Conservation (phyloP, 129 eudicot genomes). For the Deinandra increscens region DNA sequence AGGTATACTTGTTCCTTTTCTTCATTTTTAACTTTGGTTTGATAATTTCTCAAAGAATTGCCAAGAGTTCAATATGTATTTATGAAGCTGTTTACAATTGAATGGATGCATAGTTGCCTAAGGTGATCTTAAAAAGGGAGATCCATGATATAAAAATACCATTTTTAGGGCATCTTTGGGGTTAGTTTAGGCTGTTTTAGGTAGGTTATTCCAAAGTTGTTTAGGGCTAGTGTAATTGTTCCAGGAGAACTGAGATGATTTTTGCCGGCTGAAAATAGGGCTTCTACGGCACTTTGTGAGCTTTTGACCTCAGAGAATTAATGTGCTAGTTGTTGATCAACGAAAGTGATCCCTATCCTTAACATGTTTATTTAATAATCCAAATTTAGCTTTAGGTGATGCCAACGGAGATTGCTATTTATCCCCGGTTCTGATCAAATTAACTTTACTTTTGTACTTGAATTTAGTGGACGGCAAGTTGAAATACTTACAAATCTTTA, state of each 20-base stretch:
- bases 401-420: neutral
- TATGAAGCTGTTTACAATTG: too few relatives aligned
- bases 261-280: too few relatives aligned
- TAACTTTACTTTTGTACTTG: neutral
- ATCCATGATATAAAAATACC: too few relatives aligned
- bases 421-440: neutral
- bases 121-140: too few relatives aligned
- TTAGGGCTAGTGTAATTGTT: too few relatives aligned
- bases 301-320: neutral
- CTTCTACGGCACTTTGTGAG: too few relatives aligned
- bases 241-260: too few relatives aligned
- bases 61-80: neutral
- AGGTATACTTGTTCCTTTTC: conserved; percentile 20
- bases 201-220: too few relatives aligned
- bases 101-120: too few relatives aligned
- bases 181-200: too few relatives aligned
- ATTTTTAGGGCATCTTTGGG: too few relatives aligned
- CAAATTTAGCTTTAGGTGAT: neutral
- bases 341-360: neutral
- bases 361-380: neutral
- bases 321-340: neutral
- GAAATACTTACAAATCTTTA: neutral
- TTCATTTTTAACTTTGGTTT: conserved; percentile 10
- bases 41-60: neutral
- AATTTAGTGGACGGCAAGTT: neutral